A percentile compares a stretch with the other conserved stretches of the same genome.
These are phyloP conservation scores for Schizochytrium sp. DNA, from an alignment of 108 stramenopile genomes.

Conservation along the genomic window DNA sequence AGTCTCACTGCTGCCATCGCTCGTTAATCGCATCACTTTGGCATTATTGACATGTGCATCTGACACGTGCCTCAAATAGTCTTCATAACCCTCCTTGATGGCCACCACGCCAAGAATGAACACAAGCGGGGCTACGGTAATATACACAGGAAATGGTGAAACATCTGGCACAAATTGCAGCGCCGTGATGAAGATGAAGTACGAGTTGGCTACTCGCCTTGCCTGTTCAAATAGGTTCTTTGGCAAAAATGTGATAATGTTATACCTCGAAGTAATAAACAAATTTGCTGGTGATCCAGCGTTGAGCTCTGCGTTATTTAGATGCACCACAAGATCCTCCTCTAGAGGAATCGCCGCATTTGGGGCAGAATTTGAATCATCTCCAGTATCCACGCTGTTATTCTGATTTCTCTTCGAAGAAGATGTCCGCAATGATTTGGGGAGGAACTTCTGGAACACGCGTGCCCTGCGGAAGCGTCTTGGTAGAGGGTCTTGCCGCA, in stretches of 20 bases:
- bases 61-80: slow-evolving; percentile 84
- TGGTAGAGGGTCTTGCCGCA: background rate
- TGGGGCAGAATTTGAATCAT: too few relatives aligned
- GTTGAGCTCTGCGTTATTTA: background rate
- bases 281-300: background rate
- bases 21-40: background rate
- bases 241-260: background rate
- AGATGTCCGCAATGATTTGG: background rate
- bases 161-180: slow-evolving; percentile 81
- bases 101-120: slow-evolving; percentile 87
- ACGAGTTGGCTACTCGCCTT: slow-evolving; percentile 86
- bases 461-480: background rate
- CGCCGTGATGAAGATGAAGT: slow-evolving; percentile 90
- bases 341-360: background rate
- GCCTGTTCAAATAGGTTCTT: slow-evolving; percentile 30
- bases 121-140: slow-evolving; percentile 89
- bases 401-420: background rate
- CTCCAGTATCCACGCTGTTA: too few relatives aligned
- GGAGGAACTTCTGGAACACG: slow-evolving; percentile 38
- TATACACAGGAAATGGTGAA: slow-evolving; percentile 89
- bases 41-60: slow-evolving; percentile 85
- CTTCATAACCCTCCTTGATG: slow-evolving; percentile 90
- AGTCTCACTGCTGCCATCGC: background rate
- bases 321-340: slow-evolving; percentile 26
- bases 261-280: background rate